Percentiles rank a stretch among this genome's conserved stretches.
These are phyloP conservation scores for Phyllostachys edulis DNA, from an alignment of 176 grass and related monocot species.

Conservation along the genomic window DNA sequence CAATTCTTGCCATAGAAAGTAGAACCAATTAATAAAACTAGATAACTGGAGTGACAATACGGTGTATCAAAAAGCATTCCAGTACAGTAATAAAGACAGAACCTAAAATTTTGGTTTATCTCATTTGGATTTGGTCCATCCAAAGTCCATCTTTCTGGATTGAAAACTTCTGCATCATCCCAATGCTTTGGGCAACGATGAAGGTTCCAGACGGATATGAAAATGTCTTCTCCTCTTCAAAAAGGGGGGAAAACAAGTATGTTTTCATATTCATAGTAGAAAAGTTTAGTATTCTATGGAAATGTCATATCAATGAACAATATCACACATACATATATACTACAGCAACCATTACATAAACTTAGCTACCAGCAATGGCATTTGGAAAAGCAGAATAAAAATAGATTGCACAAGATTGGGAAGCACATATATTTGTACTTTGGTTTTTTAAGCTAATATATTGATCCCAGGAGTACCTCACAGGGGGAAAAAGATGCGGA, in stretches of 20 bases:
- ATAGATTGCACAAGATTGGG: not conserved
- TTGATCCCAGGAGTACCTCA: not conserved
- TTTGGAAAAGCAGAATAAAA: constrained; percentile 12
- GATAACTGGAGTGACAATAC: not conserved
- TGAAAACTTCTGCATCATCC: constrained; percentile 90
- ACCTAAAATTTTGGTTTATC: constrained; percentile 99
- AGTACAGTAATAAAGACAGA: constrained; percentile 20
- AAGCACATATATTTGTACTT: not conserved
- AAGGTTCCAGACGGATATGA: constrained; percentile 96
- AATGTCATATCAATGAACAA: not conserved
- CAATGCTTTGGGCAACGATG: constrained; percentile 84
- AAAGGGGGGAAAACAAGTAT: not conserved
- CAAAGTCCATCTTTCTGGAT: constrained; percentile 94
- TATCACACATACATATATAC: constrained; percentile 5
- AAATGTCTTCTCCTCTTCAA: constrained; percentile 88
- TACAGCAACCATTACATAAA: not conserved
- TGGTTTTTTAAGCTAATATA: not conserved
- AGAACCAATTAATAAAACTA: not conserved
- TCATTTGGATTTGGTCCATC: constrained; percentile 95
- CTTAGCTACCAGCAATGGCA: not conserved
- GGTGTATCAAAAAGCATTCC: not conserved
- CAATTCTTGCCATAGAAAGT: constrained; percentile 13
- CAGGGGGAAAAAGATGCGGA: not conserved
- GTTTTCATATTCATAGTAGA: not conserved
- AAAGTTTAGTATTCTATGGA: not conserved